Evolutionary conservation across 2,329 filamentous ascomycete genomes (phyloP), one percentile per base, ranked within the genome.

Genomic region (Talaromyces verruculosus): DNA sequence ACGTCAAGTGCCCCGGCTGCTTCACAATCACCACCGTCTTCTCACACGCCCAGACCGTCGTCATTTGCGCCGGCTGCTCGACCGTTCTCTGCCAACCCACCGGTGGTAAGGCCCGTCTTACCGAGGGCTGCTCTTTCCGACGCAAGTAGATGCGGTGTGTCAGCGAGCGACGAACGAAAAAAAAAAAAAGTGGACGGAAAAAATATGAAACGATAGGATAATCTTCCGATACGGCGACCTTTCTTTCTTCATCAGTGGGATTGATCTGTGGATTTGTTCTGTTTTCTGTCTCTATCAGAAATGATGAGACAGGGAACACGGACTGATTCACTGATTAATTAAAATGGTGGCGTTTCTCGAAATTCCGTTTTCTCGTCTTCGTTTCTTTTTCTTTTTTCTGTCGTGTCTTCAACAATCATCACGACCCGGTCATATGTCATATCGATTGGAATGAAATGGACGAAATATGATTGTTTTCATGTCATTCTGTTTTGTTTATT

Each of bases 21-120:
- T 99, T 98, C 91, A 97, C 93, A 84, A 99, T 99, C 89, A 99
- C 95, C 84, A 99, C 95, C 83, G 95, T 99, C 85, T 99, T 98
- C 92, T 98, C 94, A 72, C 95, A 99, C 89, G 95, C 95, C 84
- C 95, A 99, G 89, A 99, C 95, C 82, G 95, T 99, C 83, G 95
- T 99, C 84, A 96, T 98, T 88, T 99, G 95, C 91, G 93, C 93
- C 81, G 95, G 95, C 79, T 99, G 95, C 92, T 97, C 94, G 79
- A 97, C 96, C 78, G 95, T 99, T 75, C 92, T 99, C 72, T 99
- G 95, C 92, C 95, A 99, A 84, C 95, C 95, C 74, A 99, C 95
- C 76, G 95, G 95, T 89, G 95, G 95, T 80, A 99, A 99, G 89
- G 95, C 95, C 81, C 89, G 95, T 83, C 88, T 99, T 80, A 99